Conservation (phyloP, 805 yeast genomes). For the Komagataella pseudopastoris region DNA sequence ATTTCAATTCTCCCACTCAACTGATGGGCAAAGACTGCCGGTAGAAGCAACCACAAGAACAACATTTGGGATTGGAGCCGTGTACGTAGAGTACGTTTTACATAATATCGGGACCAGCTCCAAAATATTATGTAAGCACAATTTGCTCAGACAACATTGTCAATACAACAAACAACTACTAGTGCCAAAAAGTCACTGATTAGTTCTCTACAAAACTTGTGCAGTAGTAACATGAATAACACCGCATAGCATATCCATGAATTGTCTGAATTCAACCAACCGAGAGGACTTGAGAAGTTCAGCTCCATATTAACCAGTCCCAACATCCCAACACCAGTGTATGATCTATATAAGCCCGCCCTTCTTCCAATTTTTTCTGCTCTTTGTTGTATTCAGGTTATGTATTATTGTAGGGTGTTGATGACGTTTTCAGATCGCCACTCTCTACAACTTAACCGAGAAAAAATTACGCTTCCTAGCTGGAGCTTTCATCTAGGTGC, state of each 20-base stretch:
- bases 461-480: slow-evolving; percentile 7
- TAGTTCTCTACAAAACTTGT: no score
- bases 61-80: not conserved
- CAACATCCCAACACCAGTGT: not conserved
- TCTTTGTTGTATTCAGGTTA: slow-evolving; percentile 2
- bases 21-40: slow-evolving; percentile 16
- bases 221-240: no score
- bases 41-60: not conserved
- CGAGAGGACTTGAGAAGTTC: not conserved
- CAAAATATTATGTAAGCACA: not conserved
- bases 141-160: no score
- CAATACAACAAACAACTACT: no score
- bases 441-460: slow-evolving; percentile 26
- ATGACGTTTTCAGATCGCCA: slow-evolving; percentile 20
- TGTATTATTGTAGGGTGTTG: slow-evolving; percentile 23
- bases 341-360: not conserved
- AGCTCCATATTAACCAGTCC: not conserved
- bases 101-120: no score
- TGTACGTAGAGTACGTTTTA: not conserved
- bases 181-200: no score
- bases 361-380: not conserved
- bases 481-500: slow-evolving; percentile 6
- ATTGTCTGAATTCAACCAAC: no score
- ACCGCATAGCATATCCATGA: not conserved
- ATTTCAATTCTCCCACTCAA: slow-evolving; percentile 14